Evolutionary conservation across 2,329 filamentous ascomycete species (phyloP), one percentile per base, ranked within the genome.

Genomic region (Aspergillus quadricinctus): DNA sequence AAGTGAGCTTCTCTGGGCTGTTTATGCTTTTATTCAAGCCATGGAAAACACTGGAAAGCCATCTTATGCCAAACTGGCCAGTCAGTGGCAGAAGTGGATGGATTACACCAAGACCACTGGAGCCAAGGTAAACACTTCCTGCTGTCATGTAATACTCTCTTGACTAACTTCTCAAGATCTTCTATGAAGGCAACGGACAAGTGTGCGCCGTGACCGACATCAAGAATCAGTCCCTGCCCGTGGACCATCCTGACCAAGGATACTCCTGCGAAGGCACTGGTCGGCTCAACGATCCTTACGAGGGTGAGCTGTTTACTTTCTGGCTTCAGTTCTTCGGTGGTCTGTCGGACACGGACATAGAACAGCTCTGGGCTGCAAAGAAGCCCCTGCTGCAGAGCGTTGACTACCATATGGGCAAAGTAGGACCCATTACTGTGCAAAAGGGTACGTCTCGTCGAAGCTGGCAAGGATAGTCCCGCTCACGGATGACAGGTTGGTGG

Each of bases 261-360:
- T 77, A 78, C 59, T 58, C 63, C 35, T 78, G 76, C 54, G 74
- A 78, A 57, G 67, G 65, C 35, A 61, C 55, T 4, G 62, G 60
- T 0, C 65, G 66, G 19, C 66, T 78, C 2, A 71, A 78, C 46
- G 76, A 78, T 51, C 76, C 76, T 1, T 78, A 76, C 48, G 76
- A 78, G 56, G 76, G 76, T 46, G 76, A 78, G 57, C 67, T 78
- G 0, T 70, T 78, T 37, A 73, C 73, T 0, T 77, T 71, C 45
- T 77, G 74, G 54, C 60, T 78, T 9, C 69, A 77, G 45, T 73
- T 78, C 56, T 77, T 76, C 37, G 66, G 67, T 3, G 61, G 61
- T 4, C 27, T 78, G 23, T 64, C 68, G 2, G 58, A 64, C 17
- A 53, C 64, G 0, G 73, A 77, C 3, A 75, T 72, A 52, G 50